Conservation (phyloP, 495 filamentous ascomycete genomes). For the Immersiella caudata region DNA sequence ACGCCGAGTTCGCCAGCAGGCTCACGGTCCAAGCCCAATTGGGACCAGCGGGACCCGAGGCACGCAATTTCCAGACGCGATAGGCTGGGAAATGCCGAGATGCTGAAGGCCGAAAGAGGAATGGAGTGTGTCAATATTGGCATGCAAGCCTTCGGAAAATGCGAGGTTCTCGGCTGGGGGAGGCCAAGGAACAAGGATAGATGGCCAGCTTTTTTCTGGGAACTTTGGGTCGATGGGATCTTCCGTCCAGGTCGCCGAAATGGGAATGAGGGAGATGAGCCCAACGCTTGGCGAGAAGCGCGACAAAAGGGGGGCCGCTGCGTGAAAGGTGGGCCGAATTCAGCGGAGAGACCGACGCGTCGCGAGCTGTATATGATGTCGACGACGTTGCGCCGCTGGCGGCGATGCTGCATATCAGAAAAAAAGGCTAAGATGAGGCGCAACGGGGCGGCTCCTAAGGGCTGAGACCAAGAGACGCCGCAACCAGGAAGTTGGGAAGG, state of each 20-base stretch:
- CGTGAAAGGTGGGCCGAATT: not conserved
- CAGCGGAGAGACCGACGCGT: not conserved
- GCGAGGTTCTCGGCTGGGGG: constrained; percentile 18
- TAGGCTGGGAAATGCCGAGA: constrained; percentile 36
- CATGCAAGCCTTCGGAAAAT: constrained; percentile 37
- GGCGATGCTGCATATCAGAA: constrained; percentile 4
- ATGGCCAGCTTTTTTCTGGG: constrained; percentile 4
- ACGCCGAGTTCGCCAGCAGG: not conserved
- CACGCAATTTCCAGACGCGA: constrained; percentile 30
- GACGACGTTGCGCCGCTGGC: not conserved
- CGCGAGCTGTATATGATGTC: not conserved
- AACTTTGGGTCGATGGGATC: constrained; percentile 18
- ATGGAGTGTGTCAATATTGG: constrained; percentile 34
- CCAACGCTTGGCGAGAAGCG: constrained; percentile 3
- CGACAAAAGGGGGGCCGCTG: constrained; percentile 2
- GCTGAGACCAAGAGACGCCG: constrained; percentile 15
- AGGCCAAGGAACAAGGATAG: constrained; percentile 15
- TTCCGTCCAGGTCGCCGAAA: constrained; percentile 13
- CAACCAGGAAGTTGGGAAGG: constrained; percentile 10
- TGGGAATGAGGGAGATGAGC: constrained; percentile 16
- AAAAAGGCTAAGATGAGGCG: constrained; percentile 18
- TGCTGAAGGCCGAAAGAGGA: constrained; percentile 28
- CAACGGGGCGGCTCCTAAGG: constrained; percentile 14
- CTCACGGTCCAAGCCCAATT: constrained; percentile 10
- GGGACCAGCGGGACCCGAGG: constrained; percentile 6